Percentiles rank a stretch among this genome's conserved stretches.
Evolutionary conservation across 805 yeast genomes (phyloP).

Genomic region (Yarrowia sp.): DNA sequence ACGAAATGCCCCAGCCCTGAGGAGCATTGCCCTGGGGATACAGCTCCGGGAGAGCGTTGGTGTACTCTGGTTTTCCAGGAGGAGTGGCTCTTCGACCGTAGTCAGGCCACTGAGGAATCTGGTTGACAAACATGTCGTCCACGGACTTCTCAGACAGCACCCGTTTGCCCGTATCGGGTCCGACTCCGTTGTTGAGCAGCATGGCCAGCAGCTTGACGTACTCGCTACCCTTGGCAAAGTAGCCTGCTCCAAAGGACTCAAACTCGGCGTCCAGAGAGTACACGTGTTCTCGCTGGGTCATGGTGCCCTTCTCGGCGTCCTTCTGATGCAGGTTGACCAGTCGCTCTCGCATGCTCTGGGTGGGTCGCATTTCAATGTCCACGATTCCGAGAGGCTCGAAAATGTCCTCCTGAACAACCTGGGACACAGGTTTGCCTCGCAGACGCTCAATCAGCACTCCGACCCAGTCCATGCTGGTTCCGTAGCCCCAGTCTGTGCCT

Average conservation of each 20-base stretch:
- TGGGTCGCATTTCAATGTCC: slow-evolving; percentile 47
- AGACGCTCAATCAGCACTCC: slow-evolving; percentile 50
- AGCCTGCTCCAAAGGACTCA: slow-evolving; percentile 55
- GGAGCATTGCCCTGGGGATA: slow-evolving; percentile 41
- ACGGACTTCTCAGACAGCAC: slow-evolving; percentile 50
- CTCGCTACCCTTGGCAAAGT: slow-evolving; percentile 54
- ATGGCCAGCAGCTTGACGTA: slow-evolving; percentile 53
- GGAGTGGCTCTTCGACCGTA: slow-evolving; percentile 43
- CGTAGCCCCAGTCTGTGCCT: slow-evolving; percentile 52
- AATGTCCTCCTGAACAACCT: slow-evolving; percentile 46
- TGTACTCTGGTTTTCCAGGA: slow-evolving; percentile 40
- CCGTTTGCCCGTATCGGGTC: slow-evolving; percentile 49
- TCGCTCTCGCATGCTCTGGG: slow-evolving; percentile 41
- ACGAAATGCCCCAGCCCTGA: slow-evolving; percentile 51
- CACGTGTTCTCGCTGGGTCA: slow-evolving; percentile 11
- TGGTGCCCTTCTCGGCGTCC: slow-evolving; percentile 41
- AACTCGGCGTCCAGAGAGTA: slow-evolving; percentile 24
- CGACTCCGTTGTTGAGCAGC: slow-evolving; percentile 55
- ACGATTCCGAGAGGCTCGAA: slow-evolving; percentile 48
- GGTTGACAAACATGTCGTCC: slow-evolving; percentile 50
- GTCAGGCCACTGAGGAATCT: slow-evolving; percentile 49
- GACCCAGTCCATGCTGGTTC: slow-evolving; percentile 52
- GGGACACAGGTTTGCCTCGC: slow-evolving; percentile 46
- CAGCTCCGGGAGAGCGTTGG: slow-evolving; percentile 43
- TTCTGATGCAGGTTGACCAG: slow-evolving; percentile 46